Evolutionary conservation across 768 basidiomycete genomes (phyloP).

Genomic region (Coprinopsis strossmayeri): DNA sequence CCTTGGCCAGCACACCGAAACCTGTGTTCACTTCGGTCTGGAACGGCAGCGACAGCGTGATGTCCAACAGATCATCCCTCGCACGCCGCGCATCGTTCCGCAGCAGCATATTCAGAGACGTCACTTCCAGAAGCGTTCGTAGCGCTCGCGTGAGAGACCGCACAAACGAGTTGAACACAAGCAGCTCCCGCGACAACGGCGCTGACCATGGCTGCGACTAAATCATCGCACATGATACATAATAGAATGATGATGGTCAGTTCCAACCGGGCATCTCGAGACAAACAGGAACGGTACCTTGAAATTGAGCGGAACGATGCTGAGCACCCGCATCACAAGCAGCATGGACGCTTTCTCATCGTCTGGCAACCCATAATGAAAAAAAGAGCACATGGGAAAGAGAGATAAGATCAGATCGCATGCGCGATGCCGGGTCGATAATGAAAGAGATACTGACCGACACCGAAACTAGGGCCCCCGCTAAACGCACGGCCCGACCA

Average conservation of each 20-base stretch:
- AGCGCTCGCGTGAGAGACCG: constrained; percentile 86
- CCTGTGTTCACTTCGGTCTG: constrained; percentile 96
- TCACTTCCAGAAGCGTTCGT: constrained; percentile 84
- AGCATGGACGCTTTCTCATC: constrained; percentile 94
- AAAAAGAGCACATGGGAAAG: neutral
- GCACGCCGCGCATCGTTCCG: constrained; percentile 80
- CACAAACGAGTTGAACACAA: constrained; percentile 98
- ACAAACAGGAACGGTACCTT: constrained; percentile 52
- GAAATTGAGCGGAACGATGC: constrained; percentile 92
- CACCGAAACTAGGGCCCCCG: constrained; percentile 93
- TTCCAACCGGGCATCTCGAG: no score
- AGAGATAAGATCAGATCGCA: constrained; percentile 8
- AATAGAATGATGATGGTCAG: neutral
- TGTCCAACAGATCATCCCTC: constrained; percentile 89
- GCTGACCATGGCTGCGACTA: constrained; percentile 92
- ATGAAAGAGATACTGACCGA: constrained; percentile 43
- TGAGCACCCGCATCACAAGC: constrained; percentile 89
- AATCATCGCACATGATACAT: neutral
- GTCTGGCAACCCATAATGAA: constrained; percentile 37
- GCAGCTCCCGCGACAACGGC: constrained; percentile 89
- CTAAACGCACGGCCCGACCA: constrained; percentile 88
- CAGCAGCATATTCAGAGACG: constrained; percentile 88
- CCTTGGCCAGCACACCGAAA: constrained; percentile 95
- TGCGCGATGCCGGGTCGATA: neutral
- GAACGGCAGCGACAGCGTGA: constrained; percentile 89